Evolutionary conservation across 176 grass and related monocot species (phyloP).

Genomic region (Oryza officinalis): DNA sequence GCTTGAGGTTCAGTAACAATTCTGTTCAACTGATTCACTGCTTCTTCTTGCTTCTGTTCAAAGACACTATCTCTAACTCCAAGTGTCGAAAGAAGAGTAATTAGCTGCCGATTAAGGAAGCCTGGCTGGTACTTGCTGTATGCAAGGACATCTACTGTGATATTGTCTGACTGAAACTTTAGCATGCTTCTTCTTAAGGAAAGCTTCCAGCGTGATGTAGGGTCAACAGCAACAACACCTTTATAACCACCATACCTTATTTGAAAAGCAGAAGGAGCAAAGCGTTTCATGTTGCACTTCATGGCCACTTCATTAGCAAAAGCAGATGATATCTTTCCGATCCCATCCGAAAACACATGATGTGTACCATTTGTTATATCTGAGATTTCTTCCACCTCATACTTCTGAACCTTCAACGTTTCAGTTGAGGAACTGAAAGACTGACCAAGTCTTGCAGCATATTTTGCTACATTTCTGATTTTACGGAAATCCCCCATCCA

Average conservation of each 20-base stretch:
- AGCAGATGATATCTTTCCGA: slow-evolving; percentile 79
- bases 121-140: slow-evolving; percentile 88
- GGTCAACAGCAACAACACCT: slow-evolving; percentile 82
- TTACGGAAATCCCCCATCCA: slow-evolving; percentile 79
- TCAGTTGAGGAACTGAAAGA: slow-evolving; percentile 86
- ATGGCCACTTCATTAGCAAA: slow-evolving; percentile 72
- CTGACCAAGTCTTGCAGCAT: slow-evolving; percentile 91
- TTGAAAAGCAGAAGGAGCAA: slow-evolving; percentile 82
- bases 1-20: slow-evolving; percentile 64
- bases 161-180: slow-evolving; percentile 79
- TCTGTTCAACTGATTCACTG: slow-evolving; percentile 52
- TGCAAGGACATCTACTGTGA: slow-evolving; percentile 80
- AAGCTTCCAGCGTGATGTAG: slow-evolving; percentile 65
- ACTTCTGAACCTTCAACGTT: slow-evolving; percentile 56
- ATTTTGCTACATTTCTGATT: slow-evolving; percentile 93
- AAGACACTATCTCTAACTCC: slow-evolving; percentile 66
- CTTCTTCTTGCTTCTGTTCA: slow-evolving; percentile 69
- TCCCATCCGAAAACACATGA: slow-evolving; percentile 88
- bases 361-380: slow-evolving; percentile 59
- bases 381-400: slow-evolving; percentile 67
- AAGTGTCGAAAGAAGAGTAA: slow-evolving; percentile 84
- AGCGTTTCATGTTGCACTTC: slow-evolving; percentile 68
- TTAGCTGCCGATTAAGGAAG: slow-evolving; percentile 81
- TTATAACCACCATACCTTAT: slow-evolving; percentile 93
- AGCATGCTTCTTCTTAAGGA: slow-evolving; percentile 87